phyloP scores from a whole-genome alignment of 169 alveolate genomes.

The Cryptosporidium muris region DNA sequence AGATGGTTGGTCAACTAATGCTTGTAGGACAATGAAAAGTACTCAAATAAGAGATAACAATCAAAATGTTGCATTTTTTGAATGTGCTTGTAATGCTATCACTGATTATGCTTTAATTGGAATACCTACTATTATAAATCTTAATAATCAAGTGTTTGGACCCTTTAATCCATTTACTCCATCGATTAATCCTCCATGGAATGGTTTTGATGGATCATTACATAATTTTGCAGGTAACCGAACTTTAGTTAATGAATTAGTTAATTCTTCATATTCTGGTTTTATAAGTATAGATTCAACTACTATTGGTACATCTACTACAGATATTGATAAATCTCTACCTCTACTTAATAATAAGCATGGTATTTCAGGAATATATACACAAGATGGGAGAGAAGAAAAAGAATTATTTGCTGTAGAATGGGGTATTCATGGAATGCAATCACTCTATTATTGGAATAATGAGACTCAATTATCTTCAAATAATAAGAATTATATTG shows the following conservation, averaged over 20 bases:
- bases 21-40: constrained; percentile 24
- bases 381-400: constrained; percentile 63
- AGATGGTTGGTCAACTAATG: constrained; percentile 24
- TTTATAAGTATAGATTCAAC: constrained; percentile 28
- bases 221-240: constrained; percentile 36
- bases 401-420: constrained; percentile 50
- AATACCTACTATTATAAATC: constrained; percentile 6
- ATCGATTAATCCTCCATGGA: constrained; percentile 66
- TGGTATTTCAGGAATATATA: constrained; percentile 41
- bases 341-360: neutral
- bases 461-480: constrained; percentile 10
- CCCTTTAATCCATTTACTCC: constrained; percentile 67
- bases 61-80: neutral
- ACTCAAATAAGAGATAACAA: neutral
- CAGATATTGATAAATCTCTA: neutral
- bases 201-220: constrained; percentile 49
- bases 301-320: constrained; percentile 1
- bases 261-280: constrained; percentile 62
- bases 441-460: constrained; percentile 7
- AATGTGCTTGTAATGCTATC: constrained; percentile 56
- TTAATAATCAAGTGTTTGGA: constrained; percentile 5
- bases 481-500: constrained; percentile 24
- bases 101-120: constrained; percentile 62
- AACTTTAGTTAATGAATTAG: constrained; percentile 15
- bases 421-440: constrained; percentile 67